Evolutionary conservation across 192 early-diverging fungal species (phyloP).

Genomic region (Linderina pennispora): DNA sequence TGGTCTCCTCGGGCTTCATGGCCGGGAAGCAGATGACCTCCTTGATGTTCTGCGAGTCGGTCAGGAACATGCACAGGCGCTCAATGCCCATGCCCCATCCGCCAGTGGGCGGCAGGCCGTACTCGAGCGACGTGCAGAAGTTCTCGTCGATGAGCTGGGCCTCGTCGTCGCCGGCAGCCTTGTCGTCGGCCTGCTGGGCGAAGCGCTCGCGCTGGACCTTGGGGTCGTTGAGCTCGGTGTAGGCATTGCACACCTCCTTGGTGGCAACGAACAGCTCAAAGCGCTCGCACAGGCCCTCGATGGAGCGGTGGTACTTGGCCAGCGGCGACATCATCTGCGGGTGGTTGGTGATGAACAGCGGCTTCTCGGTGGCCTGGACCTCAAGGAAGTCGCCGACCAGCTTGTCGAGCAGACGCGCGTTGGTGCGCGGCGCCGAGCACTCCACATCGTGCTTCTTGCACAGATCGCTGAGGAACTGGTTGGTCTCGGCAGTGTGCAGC

Average conservation of each 20-base stretch:
- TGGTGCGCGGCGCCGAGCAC: slow-evolving; percentile 90
- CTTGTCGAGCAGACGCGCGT: slow-evolving; percentile 92
- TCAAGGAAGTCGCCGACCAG: slow-evolving; percentile 80
- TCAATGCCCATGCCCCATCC: slow-evolving; percentile 95
- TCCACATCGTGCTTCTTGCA: slow-evolving; percentile 95
- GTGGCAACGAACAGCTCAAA: slow-evolving; percentile 98
- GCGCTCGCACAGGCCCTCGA: slow-evolving; percentile 90
- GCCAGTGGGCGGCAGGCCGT: slow-evolving; percentile 94
- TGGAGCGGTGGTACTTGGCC: slow-evolving; percentile 91
- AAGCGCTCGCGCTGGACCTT: slow-evolving; percentile 98
- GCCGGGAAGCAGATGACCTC: slow-evolving; percentile 76
- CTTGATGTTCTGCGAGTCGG: slow-evolving; percentile 97
- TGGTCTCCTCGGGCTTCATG: slow-evolving; percentile 60
- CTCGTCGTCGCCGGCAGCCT: slow-evolving; percentile 98
- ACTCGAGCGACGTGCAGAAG: slow-evolving; percentile 95
- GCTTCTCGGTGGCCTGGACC: slow-evolving; percentile 67
- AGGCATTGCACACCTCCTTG: slow-evolving; percentile 98
- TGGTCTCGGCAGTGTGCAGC: slow-evolving; percentile 74
- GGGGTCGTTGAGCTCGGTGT: slow-evolving; percentile 99
- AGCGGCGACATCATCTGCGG: slow-evolving; percentile 99
- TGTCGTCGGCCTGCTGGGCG: slow-evolving; percentile 94
- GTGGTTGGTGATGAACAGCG: slow-evolving; percentile 95
- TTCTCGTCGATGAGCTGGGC: slow-evolving; percentile 97
- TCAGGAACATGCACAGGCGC: slow-evolving; percentile 98
- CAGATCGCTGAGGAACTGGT: slow-evolving; percentile 87